A percentile compares a stretch with the other conserved stretches of the same genome.
Evolutionary conservation across 768 basidiomycete genomes (phyloP).

Genomic region (Galerina marginata): DNA sequence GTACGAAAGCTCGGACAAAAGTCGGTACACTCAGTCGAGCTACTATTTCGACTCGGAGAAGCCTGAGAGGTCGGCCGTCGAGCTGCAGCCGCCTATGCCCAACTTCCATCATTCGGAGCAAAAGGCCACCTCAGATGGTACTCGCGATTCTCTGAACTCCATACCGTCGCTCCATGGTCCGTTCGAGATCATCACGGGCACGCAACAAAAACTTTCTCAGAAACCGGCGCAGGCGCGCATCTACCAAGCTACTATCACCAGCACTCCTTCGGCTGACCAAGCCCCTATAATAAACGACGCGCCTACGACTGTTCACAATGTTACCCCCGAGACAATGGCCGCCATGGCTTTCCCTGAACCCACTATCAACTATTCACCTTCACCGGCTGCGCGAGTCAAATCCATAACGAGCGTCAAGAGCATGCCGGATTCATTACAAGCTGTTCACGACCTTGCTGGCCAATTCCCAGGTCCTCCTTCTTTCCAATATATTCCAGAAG

Average conservation of each 20-base stretch:
- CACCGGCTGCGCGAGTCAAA: slow-evolving; percentile 10
- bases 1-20: slow-evolving; percentile 16
- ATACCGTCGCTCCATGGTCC: slow-evolving; percentile 16
- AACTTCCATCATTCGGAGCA: slow-evolving; percentile 10
- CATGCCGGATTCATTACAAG: slow-evolving; percentile 46
- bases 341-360: slow-evolving; percentile 17
- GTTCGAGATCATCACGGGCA: slow-evolving; percentile 33
- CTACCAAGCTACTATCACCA: slow-evolving; percentile 16
- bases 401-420: slow-evolving; percentile 36
- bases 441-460: slow-evolving; percentile 54
- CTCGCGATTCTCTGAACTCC: slow-evolving; percentile 18
- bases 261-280: not conserved
- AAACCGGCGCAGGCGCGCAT: slow-evolving; percentile 25
- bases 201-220: slow-evolving; percentile 31
- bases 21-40: slow-evolving; percentile 9
- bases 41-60: slow-evolving; percentile 16
- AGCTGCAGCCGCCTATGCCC: slow-evolving; percentile 13
- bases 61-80: not conserved
- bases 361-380: not conserved
- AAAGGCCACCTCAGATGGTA: not conserved
- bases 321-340: slow-evolving; percentile 9
- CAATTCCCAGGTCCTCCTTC: slow-evolving; percentile 61
- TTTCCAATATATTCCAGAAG: slow-evolving; percentile 19
- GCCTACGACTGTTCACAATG: slow-evolving; percentile 4
- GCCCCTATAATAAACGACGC: not conserved